Conservation (phyloP, 208 protist species). For the Porcisia deanei region DNA sequence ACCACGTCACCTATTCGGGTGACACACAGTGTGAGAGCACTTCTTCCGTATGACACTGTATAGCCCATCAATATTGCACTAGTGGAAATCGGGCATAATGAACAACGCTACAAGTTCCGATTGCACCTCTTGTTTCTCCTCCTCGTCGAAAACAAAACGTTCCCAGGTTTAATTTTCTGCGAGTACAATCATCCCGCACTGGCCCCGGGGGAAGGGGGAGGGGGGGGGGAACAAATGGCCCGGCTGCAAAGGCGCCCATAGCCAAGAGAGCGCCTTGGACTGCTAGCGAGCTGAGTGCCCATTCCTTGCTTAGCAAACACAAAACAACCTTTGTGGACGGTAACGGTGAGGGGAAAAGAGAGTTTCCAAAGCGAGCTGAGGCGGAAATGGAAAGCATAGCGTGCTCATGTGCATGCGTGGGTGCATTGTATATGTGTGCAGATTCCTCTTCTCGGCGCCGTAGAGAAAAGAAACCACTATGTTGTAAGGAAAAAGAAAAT, state of each 20-base stretch:
- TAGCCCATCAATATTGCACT: not conserved
- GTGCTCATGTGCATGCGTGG: not conserved
- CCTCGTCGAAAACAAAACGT: not conserved
- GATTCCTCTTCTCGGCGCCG: not conserved
- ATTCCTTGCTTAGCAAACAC: not conserved
- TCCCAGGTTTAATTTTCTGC: not conserved
- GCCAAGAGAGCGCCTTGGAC: not conserved
- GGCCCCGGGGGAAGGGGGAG: not conserved
- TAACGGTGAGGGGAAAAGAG: constrained; percentile 3
- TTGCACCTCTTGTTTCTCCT: not conserved
- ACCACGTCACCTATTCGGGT: not conserved
- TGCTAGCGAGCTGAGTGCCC: not conserved
- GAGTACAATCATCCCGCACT: not conserved
- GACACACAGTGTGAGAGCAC: not conserved
- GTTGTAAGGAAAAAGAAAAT: constrained; percentile 14
- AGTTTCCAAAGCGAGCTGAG: not conserved
- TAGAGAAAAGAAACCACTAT: not conserved
- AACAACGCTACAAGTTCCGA: not conserved
- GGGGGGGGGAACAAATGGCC: not conserved
- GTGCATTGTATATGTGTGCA: not conserved
- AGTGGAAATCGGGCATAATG: not conserved
- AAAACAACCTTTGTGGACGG: not conserved
- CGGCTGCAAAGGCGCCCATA: not conserved
- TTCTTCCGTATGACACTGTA: not conserved
- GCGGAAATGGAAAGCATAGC: not conserved